These are phyloP conservation scores for Sugiyamaella valdiviana DNA, from an alignment of 805 yeast genomes.

Conservation along the genomic window DNA sequence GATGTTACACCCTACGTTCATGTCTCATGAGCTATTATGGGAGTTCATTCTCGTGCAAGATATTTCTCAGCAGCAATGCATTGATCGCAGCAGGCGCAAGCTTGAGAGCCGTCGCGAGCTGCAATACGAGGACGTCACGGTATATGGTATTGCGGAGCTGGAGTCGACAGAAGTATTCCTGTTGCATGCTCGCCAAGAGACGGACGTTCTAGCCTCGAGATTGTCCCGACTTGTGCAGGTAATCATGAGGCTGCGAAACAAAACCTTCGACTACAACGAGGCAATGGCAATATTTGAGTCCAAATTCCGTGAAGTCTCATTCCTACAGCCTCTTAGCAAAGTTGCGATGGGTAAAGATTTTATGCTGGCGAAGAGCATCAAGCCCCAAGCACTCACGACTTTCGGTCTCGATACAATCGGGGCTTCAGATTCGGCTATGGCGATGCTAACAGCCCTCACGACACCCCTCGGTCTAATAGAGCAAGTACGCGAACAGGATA, in stretches of 20 bases:
- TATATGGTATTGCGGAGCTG: constrained; percentile 18
- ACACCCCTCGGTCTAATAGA: constrained; percentile 26
- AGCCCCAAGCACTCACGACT: constrained; percentile 2
- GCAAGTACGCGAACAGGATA: constrained; percentile 24
- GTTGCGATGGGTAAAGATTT: constrained; percentile 9
- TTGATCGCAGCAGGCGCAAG: constrained; percentile 24
- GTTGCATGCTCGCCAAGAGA: constrained; percentile 21
- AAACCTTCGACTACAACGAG: constrained; percentile 15
- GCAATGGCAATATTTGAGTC: constrained; percentile 16
- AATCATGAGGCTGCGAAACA: constrained; percentile 16
- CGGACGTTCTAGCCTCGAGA: constrained; percentile 10
- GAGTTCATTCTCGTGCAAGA: constrained; percentile 34
- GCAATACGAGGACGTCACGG: constrained; percentile 19
- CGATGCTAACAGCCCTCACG: constrained; percentile 25
- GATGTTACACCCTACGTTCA: constrained; percentile 34
- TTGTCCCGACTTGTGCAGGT: constrained; percentile 9
- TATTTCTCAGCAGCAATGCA: constrained; percentile 19
- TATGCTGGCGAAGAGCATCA: constrained; percentile 2
- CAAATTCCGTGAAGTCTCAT: constrained; percentile 12
- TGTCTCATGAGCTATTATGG: constrained; percentile 37
- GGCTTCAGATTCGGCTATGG: constrained; percentile 10
- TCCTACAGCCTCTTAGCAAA: constrained; percentile 4
- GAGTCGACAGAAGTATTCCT: constrained; percentile 23
- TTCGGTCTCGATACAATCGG: constrained; percentile 4
- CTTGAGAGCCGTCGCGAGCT: constrained; percentile 22